Conservation (phyloP, 495 filamentous ascomycete species). For the Penicillium salamii region DNA sequence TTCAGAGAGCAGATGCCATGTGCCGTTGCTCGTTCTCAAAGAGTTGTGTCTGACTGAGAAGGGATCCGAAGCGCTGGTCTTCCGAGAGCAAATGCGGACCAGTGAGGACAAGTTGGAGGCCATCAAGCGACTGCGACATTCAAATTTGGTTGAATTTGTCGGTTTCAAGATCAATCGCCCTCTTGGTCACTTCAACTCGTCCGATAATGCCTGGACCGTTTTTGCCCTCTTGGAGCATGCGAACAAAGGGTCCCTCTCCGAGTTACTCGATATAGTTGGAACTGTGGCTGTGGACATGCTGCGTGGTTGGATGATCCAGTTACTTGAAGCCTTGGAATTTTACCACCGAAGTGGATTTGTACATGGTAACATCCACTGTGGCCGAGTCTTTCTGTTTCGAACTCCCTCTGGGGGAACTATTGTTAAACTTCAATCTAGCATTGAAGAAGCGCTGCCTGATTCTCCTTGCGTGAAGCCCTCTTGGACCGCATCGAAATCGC, state of each 20-base stretch:
- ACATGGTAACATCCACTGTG: constrained; percentile 74
- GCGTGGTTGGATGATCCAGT: constrained; percentile 79
- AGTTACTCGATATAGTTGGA: constrained; percentile 74
- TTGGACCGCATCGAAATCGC: constrained; percentile 63
- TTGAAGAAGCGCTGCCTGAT: constrained; percentile 42
- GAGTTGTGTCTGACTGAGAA: constrained; percentile 39
- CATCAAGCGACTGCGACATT: constrained; percentile 69
- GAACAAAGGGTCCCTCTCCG: constrained; percentile 77
- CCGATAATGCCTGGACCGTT: constrained; percentile 65
- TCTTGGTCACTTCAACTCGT: constrained; percentile 19
- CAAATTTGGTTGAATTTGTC: constrained; percentile 72
- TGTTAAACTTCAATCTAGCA: constrained; percentile 43
- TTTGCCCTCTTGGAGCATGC: constrained; percentile 73
- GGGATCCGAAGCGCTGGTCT: constrained; percentile 45
- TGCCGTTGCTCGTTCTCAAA: constrained; percentile 69
- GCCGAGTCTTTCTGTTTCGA: constrained; percentile 67
- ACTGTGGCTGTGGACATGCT: constrained; percentile 68
- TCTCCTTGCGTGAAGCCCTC: constrained; percentile 32
- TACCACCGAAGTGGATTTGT: constrained; percentile 78
- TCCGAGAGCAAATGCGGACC: constrained; percentile 51
- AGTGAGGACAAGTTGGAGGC: constrained; percentile 72
- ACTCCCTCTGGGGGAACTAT: constrained; percentile 37
- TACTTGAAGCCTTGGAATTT: constrained; percentile 87
- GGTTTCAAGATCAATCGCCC: constrained; percentile 71
- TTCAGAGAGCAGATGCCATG: constrained; percentile 42